These are phyloP conservation scores for Ramalina intermedia DNA, from an alignment of 495 filamentous ascomycete genomes.

Conservation along the genomic window DNA sequence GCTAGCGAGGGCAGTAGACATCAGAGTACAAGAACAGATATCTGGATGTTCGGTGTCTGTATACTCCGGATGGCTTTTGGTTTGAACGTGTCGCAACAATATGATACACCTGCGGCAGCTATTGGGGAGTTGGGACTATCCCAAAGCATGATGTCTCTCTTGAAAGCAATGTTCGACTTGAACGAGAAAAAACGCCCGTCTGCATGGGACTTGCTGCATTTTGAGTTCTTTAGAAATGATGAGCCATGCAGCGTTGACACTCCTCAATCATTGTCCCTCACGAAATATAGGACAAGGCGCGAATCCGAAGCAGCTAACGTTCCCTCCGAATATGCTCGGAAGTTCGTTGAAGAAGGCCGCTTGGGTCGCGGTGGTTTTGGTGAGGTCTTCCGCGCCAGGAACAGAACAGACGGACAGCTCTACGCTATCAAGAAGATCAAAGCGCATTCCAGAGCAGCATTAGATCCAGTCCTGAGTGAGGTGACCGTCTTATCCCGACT, in stretches of 20 bases:
- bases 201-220: constrained; percentile 79
- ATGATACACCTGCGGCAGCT: constrained; percentile 61
- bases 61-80: constrained; percentile 94
- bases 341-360: constrained; percentile 78
- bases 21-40: constrained; percentile 57
- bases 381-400: constrained; percentile 91
- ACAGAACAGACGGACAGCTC: constrained; percentile 79
- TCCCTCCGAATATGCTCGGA: constrained; percentile 64
- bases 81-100: constrained; percentile 54
- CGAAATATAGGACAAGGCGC: constrained; percentile 30
- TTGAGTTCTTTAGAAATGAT: constrained; percentile 62
- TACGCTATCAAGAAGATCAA: constrained; percentile 97
- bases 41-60: constrained; percentile 87
- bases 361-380: constrained; percentile 92
- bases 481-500: constrained; percentile 78
- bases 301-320: constrained; percentile 29
- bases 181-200: constrained; percentile 74
- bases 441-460: constrained; percentile 58
- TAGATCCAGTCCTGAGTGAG: constrained; percentile 81
- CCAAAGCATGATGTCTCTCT: constrained; percentile 58
- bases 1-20: constrained; percentile 26
- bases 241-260: constrained; percentile 25
- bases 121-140: constrained; percentile 52
- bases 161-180: constrained; percentile 66
- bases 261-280: constrained; percentile 21